A percentile compares a stretch with the other conserved stretches of the same genome.
Conservation (phyloP, 495 filamentous ascomycete genomes). For the Penicillium waksmanii region DNA sequence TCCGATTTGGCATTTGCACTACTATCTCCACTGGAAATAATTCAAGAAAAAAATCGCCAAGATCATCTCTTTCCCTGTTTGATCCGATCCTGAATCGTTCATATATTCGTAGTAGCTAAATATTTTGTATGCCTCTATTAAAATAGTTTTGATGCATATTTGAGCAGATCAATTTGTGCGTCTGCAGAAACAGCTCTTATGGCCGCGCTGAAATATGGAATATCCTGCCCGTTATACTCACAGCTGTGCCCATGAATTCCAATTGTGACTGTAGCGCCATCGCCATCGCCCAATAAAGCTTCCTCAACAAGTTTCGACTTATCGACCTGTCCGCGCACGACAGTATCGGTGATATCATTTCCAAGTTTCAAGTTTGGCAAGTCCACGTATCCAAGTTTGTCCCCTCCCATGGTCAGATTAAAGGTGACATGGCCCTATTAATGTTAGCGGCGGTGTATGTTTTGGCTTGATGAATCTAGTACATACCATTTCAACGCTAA, state of each 20-base stretch:
- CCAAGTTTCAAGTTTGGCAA: slow-evolving; percentile 31
- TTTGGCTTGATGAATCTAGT: no score
- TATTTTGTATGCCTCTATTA: not conserved
- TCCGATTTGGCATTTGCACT: no score
- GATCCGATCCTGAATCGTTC: no score
- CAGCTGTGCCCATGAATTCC: slow-evolving; percentile 31
- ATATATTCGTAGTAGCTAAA: no score
- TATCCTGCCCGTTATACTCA: slow-evolving; percentile 32
- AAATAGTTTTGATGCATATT: slow-evolving; percentile 30
- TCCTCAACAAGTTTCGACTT: slow-evolving; percentile 25
- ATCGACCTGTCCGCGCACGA: slow-evolving; percentile 28
- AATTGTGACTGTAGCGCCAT: slow-evolving; percentile 28
- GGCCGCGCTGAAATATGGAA: slow-evolving; percentile 36
- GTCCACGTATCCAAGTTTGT: slow-evolving; percentile 30
- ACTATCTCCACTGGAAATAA: no score
- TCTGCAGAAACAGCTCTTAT: slow-evolving; percentile 30
- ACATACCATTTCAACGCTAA: slow-evolving; percentile 27
- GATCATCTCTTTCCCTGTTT: no score
- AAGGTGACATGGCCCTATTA: slow-evolving; percentile 27
- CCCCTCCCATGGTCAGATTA: slow-evolving; percentile 31
- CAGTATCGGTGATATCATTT: slow-evolving; percentile 14
- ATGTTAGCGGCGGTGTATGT: no score
- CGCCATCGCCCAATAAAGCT: slow-evolving; percentile 20
- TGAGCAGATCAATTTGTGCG: slow-evolving; percentile 26
- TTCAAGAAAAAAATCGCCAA: no score